Evolutionary conservation across 306 rosid genomes (phyloP).

Genomic region (Trifolium repens): DNA sequence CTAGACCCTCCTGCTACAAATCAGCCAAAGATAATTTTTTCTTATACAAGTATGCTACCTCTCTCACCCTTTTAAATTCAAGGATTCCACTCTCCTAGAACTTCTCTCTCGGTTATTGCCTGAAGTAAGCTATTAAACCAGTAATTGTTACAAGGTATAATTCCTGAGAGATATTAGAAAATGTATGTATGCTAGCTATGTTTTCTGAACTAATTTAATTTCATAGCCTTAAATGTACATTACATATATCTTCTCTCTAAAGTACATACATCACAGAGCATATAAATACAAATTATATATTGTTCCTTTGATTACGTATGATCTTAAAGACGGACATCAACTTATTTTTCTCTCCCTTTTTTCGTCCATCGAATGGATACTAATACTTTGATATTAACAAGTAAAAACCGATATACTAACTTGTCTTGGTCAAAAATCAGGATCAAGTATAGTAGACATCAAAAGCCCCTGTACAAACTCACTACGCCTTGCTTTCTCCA

Average conservation of each 20-base stretch:
- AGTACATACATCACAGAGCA: background rate
- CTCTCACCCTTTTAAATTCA: too few relatives aligned
- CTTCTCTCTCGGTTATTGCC: too few relatives aligned
- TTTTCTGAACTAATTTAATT: background rate
- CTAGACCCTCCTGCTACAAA: too few relatives aligned
- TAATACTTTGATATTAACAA: background rate
- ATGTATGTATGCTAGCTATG: background rate
- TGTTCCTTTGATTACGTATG: background rate
- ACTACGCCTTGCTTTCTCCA: constrained; percentile 60
- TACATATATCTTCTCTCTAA: background rate
- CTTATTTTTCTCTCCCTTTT: background rate
- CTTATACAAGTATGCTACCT: too few relatives aligned
- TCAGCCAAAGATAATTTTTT: too few relatives aligned
- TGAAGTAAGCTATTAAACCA: background rate
- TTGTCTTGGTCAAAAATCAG: constrained; percentile 51
- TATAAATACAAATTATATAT: background rate
- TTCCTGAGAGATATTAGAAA: background rate
- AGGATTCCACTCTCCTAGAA: too few relatives aligned
- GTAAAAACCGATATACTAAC: constrained; percentile 7
- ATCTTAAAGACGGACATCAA: background rate
- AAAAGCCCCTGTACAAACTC: constrained; percentile 66
- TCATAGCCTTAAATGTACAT: background rate
- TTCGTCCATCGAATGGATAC: constrained; percentile 11
- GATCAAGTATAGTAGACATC: constrained; percentile 58
- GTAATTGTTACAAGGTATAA: background rate